These are phyloP conservation scores for Diaporthe amygdali DNA, from an alignment of 2,329 filamentous ascomycete species.

Conservation along the genomic window DNA sequence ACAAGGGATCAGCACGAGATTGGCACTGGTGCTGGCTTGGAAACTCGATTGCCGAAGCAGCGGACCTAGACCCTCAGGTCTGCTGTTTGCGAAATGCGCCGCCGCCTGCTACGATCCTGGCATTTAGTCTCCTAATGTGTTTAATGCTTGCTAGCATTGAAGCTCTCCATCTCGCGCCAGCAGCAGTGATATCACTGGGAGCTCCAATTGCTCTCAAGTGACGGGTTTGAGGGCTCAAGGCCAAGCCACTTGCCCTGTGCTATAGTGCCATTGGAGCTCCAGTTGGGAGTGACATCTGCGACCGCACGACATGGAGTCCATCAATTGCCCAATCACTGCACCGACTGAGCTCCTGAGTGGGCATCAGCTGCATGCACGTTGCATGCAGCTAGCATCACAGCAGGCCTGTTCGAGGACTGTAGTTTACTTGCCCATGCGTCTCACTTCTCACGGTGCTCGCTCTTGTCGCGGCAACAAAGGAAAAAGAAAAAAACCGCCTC, in stretches of 20 bases:
- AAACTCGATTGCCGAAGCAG: conserved; percentile 14
- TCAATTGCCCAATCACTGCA: conserved; percentile 6
- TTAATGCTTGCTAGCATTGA: neutral
- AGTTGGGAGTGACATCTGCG: neutral
- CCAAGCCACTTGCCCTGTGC: conserved; percentile 1
- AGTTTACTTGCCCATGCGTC: neutral
- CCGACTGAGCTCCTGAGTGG: neutral
- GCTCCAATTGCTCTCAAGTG: neutral
- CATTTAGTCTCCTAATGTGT: too few species aligned
- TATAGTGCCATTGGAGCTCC: neutral
- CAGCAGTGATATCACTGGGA: neutral
- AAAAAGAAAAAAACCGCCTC: neutral
- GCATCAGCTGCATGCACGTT: conserved; percentile 8
- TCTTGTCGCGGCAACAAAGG: conserved; percentile 9
- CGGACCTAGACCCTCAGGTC: neutral
- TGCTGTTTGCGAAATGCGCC: conserved; percentile 1
- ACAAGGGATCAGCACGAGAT: conserved; percentile 6
- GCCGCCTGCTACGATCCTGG: neutral
- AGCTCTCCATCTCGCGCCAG: neutral
- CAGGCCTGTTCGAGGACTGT: neutral
- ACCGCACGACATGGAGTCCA: neutral
- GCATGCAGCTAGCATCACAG: conserved; percentile 13
- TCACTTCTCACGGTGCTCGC: neutral
- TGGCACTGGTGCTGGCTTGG: conserved; percentile 5
- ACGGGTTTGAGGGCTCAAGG: neutral